Conservation (phyloP, 2,329 filamentous ascomycete genomes). For the Calycina marina region DNA sequence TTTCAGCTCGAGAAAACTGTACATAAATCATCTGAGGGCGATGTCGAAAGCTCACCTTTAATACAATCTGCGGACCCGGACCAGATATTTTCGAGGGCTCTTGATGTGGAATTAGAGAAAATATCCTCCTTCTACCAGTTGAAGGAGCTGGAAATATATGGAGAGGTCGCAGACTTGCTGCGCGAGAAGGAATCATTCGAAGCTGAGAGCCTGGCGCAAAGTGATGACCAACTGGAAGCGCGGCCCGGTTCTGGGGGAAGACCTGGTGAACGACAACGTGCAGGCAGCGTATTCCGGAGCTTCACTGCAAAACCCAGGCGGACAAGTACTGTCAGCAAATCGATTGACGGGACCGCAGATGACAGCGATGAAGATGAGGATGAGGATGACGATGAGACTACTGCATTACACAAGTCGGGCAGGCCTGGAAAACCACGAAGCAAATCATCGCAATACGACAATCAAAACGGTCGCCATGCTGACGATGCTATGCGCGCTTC, state of each 20-base stretch:
- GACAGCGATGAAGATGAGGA: conserved; percentile 52
- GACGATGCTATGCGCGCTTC: conserved; percentile 45
- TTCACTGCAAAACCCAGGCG: conserved; percentile 31
- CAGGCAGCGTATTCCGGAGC: conserved; percentile 36
- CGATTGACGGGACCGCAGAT: conserved; percentile 41
- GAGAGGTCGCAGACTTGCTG: conserved; percentile 65
- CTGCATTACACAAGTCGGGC: conserved; percentile 24
- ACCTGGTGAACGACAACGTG: conserved; percentile 27
- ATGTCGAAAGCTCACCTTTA: conserved; percentile 75
- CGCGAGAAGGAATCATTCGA: conserved; percentile 56
- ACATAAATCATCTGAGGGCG: conserved; percentile 43
- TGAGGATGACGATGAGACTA: conserved; percentile 48
- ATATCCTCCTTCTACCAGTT: conserved; percentile 79
- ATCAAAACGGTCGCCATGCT: conserved; percentile 7
- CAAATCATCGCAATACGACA: conserved; percentile 19
- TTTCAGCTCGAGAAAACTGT: conserved; percentile 84
- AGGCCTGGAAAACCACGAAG: conserved; percentile 22
- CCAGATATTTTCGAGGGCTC: conserved; percentile 61
- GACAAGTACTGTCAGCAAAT: conserved; percentile 29
- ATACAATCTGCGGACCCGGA: conserved; percentile 66
- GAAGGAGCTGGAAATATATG: conserved; percentile 78
- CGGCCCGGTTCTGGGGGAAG: conserved; percentile 30
- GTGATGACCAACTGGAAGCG: conserved; percentile 20
- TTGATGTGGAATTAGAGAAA: conserved; percentile 87
- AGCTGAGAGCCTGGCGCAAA: conserved; percentile 21